Evolutionary conservation across 345 rosid species (phyloP).

Genomic region (Populus alba): DNA sequence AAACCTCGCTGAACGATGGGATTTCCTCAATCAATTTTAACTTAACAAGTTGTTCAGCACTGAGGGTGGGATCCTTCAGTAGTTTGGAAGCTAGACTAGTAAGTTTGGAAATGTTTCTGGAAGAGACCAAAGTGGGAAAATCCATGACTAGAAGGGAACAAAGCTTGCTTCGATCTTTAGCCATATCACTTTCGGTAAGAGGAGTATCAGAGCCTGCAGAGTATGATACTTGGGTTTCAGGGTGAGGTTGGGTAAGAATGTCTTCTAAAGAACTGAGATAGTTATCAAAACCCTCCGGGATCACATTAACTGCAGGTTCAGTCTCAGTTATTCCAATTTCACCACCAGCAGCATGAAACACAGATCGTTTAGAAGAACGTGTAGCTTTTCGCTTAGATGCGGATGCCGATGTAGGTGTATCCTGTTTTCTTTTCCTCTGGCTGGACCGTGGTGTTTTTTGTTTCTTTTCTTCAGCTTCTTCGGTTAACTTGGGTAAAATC

Average conservation of each 20-base stretch:
- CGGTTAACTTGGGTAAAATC: constrained; percentile 14
- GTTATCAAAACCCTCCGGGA: constrained; percentile 60
- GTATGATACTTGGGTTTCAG: constrained; percentile 17
- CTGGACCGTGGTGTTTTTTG: not conserved
- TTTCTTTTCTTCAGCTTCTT: not conserved
- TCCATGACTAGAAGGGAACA: constrained; percentile 58
- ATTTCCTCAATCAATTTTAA: constrained; percentile 62
- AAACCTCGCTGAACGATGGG: constrained; percentile 54
- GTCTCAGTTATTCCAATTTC: constrained; percentile 20
- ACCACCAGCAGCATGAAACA: not conserved
- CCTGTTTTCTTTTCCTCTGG: constrained; percentile 2
- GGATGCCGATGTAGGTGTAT: not conserved
- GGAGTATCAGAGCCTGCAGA: constrained; percentile 16
- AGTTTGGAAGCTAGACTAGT: constrained; percentile 46
- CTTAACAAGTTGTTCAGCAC: constrained; percentile 63
- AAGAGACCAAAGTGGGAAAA: constrained; percentile 49
- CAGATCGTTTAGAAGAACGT: constrained; percentile 24
- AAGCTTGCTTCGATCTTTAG: constrained; percentile 49
- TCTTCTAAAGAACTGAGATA: constrained; percentile 59
- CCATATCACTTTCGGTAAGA: constrained; percentile 42
- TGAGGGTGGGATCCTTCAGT: constrained; percentile 48
- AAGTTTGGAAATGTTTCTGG: constrained; percentile 42
- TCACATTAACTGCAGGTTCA: constrained; percentile 25
- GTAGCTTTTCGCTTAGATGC: constrained; percentile 30
- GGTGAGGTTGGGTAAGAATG: constrained; percentile 47